Evolutionary conservation across 768 basidiomycete species (phyloP).

Genomic region (Favolaschia claudopus): DNA sequence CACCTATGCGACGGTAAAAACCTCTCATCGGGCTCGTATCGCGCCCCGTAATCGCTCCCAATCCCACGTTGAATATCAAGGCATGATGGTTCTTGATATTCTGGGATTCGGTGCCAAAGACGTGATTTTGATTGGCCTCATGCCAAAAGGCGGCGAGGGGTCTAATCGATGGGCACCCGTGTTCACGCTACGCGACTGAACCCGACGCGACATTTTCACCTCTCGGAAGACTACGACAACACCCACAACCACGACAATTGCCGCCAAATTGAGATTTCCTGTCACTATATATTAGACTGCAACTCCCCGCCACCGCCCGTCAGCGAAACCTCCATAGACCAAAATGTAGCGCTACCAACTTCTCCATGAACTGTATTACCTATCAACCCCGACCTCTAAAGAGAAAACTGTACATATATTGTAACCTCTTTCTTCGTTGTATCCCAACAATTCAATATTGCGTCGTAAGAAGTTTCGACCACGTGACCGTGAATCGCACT

Average conservation of each 20-base stretch:
- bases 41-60: neutral
- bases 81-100: slow-evolving; percentile 12
- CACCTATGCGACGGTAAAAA: neutral
- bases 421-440: too few relatives aligned
- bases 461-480: too few relatives aligned
- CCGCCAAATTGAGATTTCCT: too few relatives aligned
- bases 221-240: too few relatives aligned
- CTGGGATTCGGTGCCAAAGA: slow-evolving; percentile 7
- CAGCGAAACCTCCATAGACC: too few relatives aligned
- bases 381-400: too few relatives aligned
- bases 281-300: too few relatives aligned
- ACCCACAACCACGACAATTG: too few relatives aligned
- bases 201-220: neutral
- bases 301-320: too few relatives aligned
- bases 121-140: slow-evolving; percentile 11
- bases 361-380: too few relatives aligned
- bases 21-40: neutral
- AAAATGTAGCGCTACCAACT: too few relatives aligned
- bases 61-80: neutral
- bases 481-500: slow-evolving; percentile 18
- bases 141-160: neutral
- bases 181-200: neutral
- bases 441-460: neutral
- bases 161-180: slow-evolving; percentile 1
- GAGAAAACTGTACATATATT: too few relatives aligned